Base-by-base conservation (phyloP, 805 yeast species). In the Candida xiaguanensis region DNA sequence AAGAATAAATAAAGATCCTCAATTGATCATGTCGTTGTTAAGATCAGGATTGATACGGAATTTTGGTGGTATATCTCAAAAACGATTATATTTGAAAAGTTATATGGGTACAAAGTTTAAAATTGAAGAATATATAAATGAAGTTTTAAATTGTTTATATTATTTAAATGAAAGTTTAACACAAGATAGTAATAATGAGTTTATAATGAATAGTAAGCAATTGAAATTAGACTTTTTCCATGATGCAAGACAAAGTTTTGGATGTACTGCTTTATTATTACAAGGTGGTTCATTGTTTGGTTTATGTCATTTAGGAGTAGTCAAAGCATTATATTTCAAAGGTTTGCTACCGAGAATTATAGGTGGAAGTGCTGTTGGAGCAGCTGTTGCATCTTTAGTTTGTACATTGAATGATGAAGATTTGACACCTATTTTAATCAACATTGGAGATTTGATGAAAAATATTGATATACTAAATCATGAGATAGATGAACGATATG, bases 271-370 rank as follows among this genome's bases (percentile, higher is more conserved):
- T 0, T 67, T 93, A 41, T 77, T 91, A 27, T 66, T 93, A 18
- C 97, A 93, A 61, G 99, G 99, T 20, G 98, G 99, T 2, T 85
- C 97, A 0, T 64, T 93, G 16, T 93, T 91, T 64, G 98, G 99
- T 0, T 65, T 93, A 45, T 90, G 95, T 52, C 99, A 93, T 59
- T 56, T 93, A 25, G 99, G 99, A 2, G 96, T 90, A 1, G 85
- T 91, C 7, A 83, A 84, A 46, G 91, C 93, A 0, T 67, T 93
- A n/a, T 76, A 82, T 44, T 74, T 75, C 47, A 80, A 83, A 46
- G 82, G 85, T 1, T 63, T 90, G 27, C 66, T 93, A 37, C 99
- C 99, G 0, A 66, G 84, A 30, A 85, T 93, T 2, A 78, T 91
- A 16, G 85, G 91, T 5, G 99, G 99, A 0, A 84, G 90, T 41